Conservation (phyloP, 129 eudicot species). For the Apium graveolens region DNA sequence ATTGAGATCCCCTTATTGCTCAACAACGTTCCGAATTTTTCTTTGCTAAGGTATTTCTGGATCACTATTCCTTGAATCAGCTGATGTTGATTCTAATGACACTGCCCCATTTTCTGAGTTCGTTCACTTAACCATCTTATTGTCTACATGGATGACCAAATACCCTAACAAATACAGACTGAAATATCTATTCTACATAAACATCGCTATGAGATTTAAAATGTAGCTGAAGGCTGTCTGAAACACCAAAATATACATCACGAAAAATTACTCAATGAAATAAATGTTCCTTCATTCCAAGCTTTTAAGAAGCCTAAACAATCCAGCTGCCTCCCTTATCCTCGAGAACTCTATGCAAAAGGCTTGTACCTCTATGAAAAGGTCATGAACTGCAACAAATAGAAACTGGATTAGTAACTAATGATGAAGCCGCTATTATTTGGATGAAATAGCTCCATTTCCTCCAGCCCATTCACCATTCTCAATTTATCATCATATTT, state of each 20-base stretch:
- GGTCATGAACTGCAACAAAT: slow-evolving; percentile 66
- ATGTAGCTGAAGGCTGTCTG: neutral
- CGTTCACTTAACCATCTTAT: neutral
- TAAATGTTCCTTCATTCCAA: slow-evolving; percentile 39
- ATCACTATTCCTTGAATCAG: neutral
- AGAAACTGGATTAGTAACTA: neutral
- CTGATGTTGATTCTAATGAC: neutral
- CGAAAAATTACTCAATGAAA: slow-evolving; percentile 1
- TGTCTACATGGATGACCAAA: slow-evolving; percentile 1
- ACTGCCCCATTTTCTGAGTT: neutral
- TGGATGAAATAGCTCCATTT: neutral
- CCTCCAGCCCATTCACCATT: neutral
- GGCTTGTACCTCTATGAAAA: slow-evolving; percentile 87
- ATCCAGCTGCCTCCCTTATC: slow-evolving; percentile 86
- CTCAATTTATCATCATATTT: neutral
- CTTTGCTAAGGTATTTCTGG: neutral
- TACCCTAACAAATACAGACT: neutral
- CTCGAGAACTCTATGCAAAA: slow-evolving; percentile 96
- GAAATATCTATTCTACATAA: slow-evolving; percentile 1
- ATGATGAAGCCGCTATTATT: neutral
- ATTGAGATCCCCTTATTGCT: neutral
- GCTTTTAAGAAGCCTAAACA: slow-evolving; percentile 84
- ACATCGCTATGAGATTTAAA: neutral
- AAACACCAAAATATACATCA: slow-evolving; percentile 24
- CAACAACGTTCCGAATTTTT: neutral